phyloP scores from a whole-genome alignment of 2,329 filamentous ascomycete genomes.

The Pseudocercospora pini-densiflorae region DNA sequence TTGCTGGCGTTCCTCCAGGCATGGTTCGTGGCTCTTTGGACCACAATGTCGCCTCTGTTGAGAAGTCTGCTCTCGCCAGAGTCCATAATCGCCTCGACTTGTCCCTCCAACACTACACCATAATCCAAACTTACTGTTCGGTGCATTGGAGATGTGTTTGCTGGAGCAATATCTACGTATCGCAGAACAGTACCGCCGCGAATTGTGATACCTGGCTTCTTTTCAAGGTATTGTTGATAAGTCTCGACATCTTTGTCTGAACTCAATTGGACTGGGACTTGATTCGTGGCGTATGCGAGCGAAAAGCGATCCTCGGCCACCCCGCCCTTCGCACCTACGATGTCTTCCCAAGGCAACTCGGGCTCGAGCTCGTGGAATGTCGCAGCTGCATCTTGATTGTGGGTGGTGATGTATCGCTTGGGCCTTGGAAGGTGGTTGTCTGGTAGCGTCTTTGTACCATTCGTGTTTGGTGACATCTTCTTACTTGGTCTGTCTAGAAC shows the following conservation, averaged over 20 bases:
- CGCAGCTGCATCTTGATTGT: conserved; percentile 42
- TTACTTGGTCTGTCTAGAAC: too few species aligned
- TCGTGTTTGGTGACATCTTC: background rate
- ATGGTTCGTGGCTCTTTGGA: conserved; percentile 35
- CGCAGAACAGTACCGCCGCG: conserved; percentile 41
- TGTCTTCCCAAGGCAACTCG: conserved; percentile 8
- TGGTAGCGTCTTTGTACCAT: background rate
- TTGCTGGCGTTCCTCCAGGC: conserved; percentile 31
- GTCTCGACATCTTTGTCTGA: conserved; percentile 22
- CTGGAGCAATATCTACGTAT: conserved; percentile 42
- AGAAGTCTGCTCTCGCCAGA: conserved; percentile 41
- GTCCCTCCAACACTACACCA: conserved; percentile 44
- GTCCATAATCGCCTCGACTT: conserved; percentile 44
- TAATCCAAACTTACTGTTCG: conserved; percentile 46
- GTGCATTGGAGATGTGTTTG: conserved; percentile 43
- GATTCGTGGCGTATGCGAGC: conserved; percentile 31
- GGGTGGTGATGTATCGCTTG: conserved; percentile 46
- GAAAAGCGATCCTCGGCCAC: conserved; percentile 9
- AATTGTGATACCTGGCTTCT: conserved; percentile 22
- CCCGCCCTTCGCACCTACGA: conserved; percentile 17
- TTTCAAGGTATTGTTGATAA: conserved; percentile 40
- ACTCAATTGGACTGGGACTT: conserved; percentile 25
- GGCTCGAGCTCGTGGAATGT: conserved; percentile 34
- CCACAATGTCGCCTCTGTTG: conserved; percentile 42
- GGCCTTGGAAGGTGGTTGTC: conserved; percentile 19